These are phyloP conservation scores for Persicaria maculosa DNA, from an alignment of 148 eudicot genomes.

Conservation along the genomic window DNA sequence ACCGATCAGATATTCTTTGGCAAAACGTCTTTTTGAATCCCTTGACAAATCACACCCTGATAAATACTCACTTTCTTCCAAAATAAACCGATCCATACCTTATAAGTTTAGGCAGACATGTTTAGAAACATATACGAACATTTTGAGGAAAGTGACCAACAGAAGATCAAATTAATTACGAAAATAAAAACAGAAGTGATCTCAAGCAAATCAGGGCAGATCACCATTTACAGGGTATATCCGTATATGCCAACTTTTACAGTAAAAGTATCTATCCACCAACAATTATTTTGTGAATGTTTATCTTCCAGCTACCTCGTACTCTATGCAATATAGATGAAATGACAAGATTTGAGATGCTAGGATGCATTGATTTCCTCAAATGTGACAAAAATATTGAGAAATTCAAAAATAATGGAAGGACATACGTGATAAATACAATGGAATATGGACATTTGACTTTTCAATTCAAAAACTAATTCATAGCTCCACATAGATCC, in stretches of 20 bases:
- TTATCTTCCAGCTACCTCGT: background rate
- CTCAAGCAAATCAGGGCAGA: background rate
- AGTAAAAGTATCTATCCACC: background rate
- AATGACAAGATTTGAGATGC: background rate
- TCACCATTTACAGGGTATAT: background rate
- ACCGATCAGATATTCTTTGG: background rate
- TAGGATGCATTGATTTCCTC: background rate
- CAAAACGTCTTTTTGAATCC: background rate
- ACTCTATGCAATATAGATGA: background rate
- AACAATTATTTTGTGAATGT: background rate
- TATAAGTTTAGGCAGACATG: constrained; percentile 1
- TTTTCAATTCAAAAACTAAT: background rate
- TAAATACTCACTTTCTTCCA: background rate
- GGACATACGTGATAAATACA: background rate
- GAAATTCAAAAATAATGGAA: background rate
- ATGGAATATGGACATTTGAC: background rate
- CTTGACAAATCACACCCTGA: constrained; percentile 1
- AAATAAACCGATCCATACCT: background rate
- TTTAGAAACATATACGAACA: background rate
- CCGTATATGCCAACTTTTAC: background rate
- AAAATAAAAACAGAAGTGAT: background rate
- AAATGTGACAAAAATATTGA: background rate
- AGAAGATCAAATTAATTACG: background rate
- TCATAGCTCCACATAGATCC: background rate
- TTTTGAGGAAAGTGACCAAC: background rate